Conservation (phyloP, 208 protist genomes). For the Tritrichomonas foetus region DNA sequence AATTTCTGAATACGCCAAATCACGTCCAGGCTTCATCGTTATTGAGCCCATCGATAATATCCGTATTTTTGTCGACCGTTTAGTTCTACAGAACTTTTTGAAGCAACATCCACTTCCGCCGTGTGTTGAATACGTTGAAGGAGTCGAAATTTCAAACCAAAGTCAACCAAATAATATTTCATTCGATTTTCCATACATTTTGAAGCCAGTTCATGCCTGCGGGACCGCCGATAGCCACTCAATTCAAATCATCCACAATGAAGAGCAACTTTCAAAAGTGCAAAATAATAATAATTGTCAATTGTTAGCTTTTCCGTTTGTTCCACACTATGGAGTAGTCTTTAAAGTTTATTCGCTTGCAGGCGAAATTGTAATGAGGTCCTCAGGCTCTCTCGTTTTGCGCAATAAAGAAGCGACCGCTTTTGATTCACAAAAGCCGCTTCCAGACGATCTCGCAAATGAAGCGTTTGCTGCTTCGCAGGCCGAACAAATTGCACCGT, state of each 20-base stretch:
- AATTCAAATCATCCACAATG: neutral
- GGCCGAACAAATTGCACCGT: neutral
- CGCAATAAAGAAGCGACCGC: neutral
- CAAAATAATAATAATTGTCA: neutral
- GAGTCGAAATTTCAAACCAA: neutral
- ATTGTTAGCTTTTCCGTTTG: constrained; percentile 4
- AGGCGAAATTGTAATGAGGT: neutral
- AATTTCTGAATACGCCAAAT: neutral
- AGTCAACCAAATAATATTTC: neutral
- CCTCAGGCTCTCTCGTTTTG: neutral
- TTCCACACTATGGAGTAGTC: constrained; percentile 24
- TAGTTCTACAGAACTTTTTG: neutral
- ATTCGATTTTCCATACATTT: neutral
- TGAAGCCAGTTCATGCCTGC: neutral
- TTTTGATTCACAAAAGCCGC: constrained; percentile 15
- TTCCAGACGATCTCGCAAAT: neutral
- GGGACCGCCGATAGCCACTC: constrained; percentile 20
- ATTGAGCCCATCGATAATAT: constrained; percentile 36
- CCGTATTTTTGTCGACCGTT: neutral
- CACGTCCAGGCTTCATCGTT: neutral
- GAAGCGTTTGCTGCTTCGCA: neutral
- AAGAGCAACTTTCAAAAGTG: neutral
- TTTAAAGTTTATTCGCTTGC: neutral
- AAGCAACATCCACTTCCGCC: neutral
- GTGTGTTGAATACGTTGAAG: neutral